Evolutionary conservation across 1,139 yeast genomes (phyloP).

Genomic region (Spathaspora sp.): DNA sequence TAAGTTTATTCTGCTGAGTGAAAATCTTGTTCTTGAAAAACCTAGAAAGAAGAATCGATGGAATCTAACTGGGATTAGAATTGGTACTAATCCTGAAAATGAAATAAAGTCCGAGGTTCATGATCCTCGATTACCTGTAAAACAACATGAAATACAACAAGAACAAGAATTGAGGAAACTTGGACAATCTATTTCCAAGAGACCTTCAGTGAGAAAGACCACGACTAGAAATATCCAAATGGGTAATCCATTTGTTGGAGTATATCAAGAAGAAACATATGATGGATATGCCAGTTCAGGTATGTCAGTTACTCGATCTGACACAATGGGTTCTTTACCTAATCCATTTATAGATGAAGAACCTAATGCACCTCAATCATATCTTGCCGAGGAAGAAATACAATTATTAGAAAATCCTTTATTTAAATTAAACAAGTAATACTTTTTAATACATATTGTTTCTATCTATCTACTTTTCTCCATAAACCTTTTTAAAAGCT

Average conservation of each 20-base stretch:
- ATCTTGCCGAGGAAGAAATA: conserved; percentile 31
- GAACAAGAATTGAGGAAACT: conserved; percentile 32
- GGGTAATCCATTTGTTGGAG: not conserved
- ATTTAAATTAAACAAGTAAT: conserved; percentile 5
- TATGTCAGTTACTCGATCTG: conserved; percentile 10
- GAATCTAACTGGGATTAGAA: not conserved
- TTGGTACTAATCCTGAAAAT: not conserved
- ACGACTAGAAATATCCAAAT: conserved; percentile 9
- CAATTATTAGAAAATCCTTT: conserved; percentile 21
- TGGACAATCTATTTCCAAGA: conserved; percentile 33
- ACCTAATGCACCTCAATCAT: conserved; percentile 14
- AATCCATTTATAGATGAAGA: not conserved
- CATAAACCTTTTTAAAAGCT: conserved; percentile 60
- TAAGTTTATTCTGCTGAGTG: not conserved
- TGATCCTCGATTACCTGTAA: not conserved
- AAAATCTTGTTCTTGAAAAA: not conserved
- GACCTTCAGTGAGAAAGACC: conserved; percentile 27
- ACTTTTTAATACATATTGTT: conserved; percentile 3
- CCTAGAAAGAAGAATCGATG: not conserved
- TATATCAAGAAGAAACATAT: conserved; percentile 14
- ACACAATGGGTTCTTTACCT: not conserved
- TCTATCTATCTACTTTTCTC: conserved; percentile 4
- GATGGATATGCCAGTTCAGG: conserved; percentile 18
- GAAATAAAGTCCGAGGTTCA: not conserved
- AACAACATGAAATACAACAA: conserved; percentile 18